phyloP scores from a whole-genome alignment of 2,329 filamentous ascomycete genomes.

The Neurospora crassa region DNA sequence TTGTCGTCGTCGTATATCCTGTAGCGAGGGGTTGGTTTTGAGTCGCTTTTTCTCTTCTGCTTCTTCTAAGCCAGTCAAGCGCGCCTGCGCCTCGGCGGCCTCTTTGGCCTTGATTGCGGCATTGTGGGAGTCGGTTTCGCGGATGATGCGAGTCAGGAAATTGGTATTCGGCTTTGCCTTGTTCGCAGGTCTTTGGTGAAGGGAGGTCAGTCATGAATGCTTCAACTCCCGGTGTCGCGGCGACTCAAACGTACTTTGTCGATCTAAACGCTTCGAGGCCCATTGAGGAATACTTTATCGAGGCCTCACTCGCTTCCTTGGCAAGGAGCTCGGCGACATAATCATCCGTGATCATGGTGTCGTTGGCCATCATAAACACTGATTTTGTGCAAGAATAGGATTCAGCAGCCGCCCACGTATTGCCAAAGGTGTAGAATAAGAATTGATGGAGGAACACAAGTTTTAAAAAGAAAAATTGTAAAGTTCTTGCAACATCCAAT shows the following conservation, averaged over 20 bases:
- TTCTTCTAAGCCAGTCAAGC: slow-evolving; percentile 52
- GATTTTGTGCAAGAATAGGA: background rate
- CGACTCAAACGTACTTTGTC: slow-evolving; percentile 30
- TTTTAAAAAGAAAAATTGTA: background rate
- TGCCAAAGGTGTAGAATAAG: background rate
- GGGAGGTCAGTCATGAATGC: slow-evolving; percentile 2
- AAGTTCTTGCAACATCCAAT: background rate
- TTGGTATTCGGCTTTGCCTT: slow-evolving; percentile 84
- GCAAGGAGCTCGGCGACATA: slow-evolving; percentile 73
- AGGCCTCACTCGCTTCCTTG: slow-evolving; percentile 67
- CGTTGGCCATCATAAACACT: slow-evolving; percentile 27
- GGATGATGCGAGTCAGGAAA: slow-evolving; percentile 81
- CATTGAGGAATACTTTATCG: slow-evolving; percentile 63
- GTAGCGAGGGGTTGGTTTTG: slow-evolving; percentile 35
- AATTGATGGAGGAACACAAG: background rate
- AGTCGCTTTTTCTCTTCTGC: slow-evolving; percentile 36
- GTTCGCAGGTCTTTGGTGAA: slow-evolving; percentile 44
- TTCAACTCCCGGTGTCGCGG: background rate
- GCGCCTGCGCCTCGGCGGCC: slow-evolving; percentile 64
- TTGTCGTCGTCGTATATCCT: slow-evolving; percentile 47
- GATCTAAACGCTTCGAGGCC: slow-evolving; percentile 58
- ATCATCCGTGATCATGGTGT: slow-evolving; percentile 58
- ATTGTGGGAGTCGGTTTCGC: slow-evolving; percentile 83
- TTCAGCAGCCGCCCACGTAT: background rate
- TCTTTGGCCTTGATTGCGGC: slow-evolving; percentile 76